These are phyloP conservation scores for Lyophyllum semitale DNA, from an alignment of 768 basidiomycete genomes.

Conservation along the genomic window DNA sequence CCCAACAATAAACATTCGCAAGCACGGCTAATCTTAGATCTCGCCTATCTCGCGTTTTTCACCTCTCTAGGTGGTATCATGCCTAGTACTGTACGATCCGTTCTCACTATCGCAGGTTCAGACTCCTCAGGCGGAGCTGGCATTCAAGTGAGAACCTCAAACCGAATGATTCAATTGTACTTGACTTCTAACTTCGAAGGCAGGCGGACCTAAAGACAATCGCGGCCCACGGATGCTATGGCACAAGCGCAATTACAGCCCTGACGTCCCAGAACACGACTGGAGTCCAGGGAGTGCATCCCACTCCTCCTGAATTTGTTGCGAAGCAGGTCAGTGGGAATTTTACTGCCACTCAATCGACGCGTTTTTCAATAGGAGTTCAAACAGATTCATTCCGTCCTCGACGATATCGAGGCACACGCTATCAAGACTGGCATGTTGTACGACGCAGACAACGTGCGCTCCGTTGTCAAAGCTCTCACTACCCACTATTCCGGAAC, in stretches of 20 bases:
- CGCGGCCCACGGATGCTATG: slow-evolving; percentile 77
- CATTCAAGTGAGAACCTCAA: slow-evolving; percentile 62
- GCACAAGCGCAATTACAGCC: slow-evolving; percentile 80
- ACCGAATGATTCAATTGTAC: neutral
- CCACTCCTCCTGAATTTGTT: slow-evolving; percentile 70
- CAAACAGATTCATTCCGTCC: slow-evolving; percentile 67
- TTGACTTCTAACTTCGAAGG: neutral
- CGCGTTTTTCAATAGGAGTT: slow-evolving; percentile 2
- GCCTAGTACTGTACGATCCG: slow-evolving; percentile 19
- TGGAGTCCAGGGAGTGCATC: slow-evolving; percentile 77
- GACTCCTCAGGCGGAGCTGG: slow-evolving; percentile 89
- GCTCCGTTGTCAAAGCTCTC: slow-evolving; percentile 53
- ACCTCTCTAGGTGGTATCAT: neutral
- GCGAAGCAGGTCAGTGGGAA: slow-evolving; percentile 60
- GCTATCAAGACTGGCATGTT: slow-evolving; percentile 94
- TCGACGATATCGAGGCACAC: slow-evolving; percentile 69
- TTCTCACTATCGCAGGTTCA: slow-evolving; percentile 78
- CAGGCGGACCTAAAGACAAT: slow-evolving; percentile 90
- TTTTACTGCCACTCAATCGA: neutral
- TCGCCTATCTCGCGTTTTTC: too few relatives aligned
- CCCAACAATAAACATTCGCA: neutral
- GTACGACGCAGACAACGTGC: slow-evolving; percentile 55
- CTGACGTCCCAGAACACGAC: slow-evolving; percentile 88
- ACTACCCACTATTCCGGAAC: slow-evolving; percentile 35
- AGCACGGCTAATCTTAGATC: neutral